Conservation (phyloP, 805 yeast species). For the Sungouiella thailandica region DNA sequence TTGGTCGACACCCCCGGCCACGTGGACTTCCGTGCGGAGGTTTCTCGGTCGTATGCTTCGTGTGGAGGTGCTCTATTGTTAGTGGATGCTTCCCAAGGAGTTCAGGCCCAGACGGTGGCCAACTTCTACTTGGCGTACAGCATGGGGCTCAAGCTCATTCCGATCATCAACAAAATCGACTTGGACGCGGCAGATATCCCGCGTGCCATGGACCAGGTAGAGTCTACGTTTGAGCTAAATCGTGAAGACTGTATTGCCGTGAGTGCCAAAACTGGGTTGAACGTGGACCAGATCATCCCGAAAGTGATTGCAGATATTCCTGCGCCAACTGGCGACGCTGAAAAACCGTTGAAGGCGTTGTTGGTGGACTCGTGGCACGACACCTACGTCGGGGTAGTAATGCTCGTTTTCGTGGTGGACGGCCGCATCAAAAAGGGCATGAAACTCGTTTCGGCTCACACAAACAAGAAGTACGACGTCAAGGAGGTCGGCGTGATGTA, state of each 20-base stretch:
- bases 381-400: conserved; percentile 83
- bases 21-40: conserved; percentile 93
- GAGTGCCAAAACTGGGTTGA: conserved; percentile 86
- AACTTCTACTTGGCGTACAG: conserved; percentile 88
- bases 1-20: conserved; percentile 98
- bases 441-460: conserved; percentile 72
- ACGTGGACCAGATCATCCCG: conserved; percentile 77
- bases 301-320: conserved; percentile 79
- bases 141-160: conserved; percentile 73
- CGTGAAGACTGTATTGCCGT: conserved; percentile 72
- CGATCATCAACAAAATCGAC: conserved; percentile 90
- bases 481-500: conserved; percentile 95
- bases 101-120: conserved; percentile 98
- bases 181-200: conserved; percentile 82
- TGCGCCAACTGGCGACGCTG: conserved; percentile 56
- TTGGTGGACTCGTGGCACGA: conserved; percentile 99
- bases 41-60: conserved; percentile 88
- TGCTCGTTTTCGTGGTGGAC: conserved; percentile 79
- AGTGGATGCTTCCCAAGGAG: conserved; percentile 95
- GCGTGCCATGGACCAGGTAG: conserved; percentile 79
- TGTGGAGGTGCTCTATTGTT: conserved; percentile 90
- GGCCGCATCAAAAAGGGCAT: conserved; percentile 74
- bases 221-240: conserved; percentile 73
- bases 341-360: conserved; percentile 61
- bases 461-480: conserved; percentile 72